phyloP scores from a whole-genome alignment of 495 filamentous ascomycete species.

The Aspergillus diversus region DNA sequence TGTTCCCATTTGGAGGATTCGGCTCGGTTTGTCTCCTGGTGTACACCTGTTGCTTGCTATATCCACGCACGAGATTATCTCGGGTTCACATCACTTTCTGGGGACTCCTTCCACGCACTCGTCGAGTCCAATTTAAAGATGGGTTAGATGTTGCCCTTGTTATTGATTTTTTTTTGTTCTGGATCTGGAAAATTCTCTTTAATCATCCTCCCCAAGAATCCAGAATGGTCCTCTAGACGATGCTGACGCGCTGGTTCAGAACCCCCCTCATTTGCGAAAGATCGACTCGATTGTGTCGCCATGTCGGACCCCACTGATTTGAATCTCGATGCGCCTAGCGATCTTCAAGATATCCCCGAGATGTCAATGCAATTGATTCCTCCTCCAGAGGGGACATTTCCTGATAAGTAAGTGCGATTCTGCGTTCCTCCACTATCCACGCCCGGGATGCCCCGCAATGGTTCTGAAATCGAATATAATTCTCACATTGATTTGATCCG shows the following conservation, averaged over 20 bases:
- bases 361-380: constrained; percentile 48
- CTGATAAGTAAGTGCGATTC: constrained; percentile 44
- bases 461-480: neutral
- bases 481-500: constrained; percentile 17
- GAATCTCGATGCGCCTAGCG: constrained; percentile 51
- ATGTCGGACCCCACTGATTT: constrained; percentile 51
- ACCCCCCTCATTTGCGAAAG: constrained; percentile 11
- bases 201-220: neutral
- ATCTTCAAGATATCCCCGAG: constrained; percentile 54
- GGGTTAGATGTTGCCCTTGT: neutral
- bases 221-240: constrained; percentile 12
- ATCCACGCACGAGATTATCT: constrained; percentile 44
- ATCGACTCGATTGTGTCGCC: constrained; percentile 23
- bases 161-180: constrained; percentile 6
- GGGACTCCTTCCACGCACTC: constrained; percentile 52
- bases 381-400: constrained; percentile 49
- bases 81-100: constrained; percentile 28
- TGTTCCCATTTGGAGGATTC: constrained; percentile 10
- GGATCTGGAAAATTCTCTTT: constrained; percentile 1
- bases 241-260: constrained; percentile 27
- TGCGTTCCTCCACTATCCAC: neutral
- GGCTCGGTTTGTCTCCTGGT: constrained; percentile 12
- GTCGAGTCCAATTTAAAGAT: constrained; percentile 6
- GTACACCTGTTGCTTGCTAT: constrained; percentile 31
- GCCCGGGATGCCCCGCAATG: constrained; percentile 9